Percentiles rank a stretch among this genome's conserved stretches.
phyloP scores from a whole-genome alignment of 1,139 yeast species.

The Blastobotrys arbuscula region DNA sequence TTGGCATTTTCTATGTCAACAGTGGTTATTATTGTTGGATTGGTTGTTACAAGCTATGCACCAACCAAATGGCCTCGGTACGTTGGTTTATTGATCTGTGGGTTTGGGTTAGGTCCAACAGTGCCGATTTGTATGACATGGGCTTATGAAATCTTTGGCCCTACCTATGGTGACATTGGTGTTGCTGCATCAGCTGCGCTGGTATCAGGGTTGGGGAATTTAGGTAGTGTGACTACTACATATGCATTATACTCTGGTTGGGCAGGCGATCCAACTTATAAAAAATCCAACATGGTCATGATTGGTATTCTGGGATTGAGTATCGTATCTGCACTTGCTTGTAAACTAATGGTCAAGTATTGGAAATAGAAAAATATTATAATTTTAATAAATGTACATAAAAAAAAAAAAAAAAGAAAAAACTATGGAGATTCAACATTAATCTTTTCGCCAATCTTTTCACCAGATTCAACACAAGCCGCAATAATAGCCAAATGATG shows the following conservation, averaged over 20 bases:
- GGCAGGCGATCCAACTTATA: constrained; percentile 66
- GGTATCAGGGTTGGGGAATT: constrained; percentile 79
- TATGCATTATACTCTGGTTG: constrained; percentile 83
- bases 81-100: constrained; percentile 74
- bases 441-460: constrained; percentile 53
- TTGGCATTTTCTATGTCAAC: constrained; percentile 57
- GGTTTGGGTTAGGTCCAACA: constrained; percentile 86
- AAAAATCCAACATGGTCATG: constrained; percentile 78
- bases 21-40: constrained; percentile 63
- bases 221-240: constrained; percentile 80
- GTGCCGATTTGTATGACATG: constrained; percentile 87
- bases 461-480: constrained; percentile 72
- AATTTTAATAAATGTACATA: not conserved
- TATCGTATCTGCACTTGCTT: constrained; percentile 44
- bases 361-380: not conserved
- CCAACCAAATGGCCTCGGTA: constrained; percentile 68
- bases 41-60: constrained; percentile 73
- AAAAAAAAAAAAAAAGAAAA: not conserved
- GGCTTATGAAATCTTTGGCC: constrained; percentile 71
- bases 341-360: constrained; percentile 28
- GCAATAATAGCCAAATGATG: constrained; percentile 88
- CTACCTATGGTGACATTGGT: constrained; percentile 76
- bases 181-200: constrained; percentile 77
- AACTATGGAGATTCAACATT: constrained; percentile 38
- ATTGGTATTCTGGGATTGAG: constrained; percentile 70